Evolutionary conservation across 2,329 filamentous ascomycete genomes (phyloP), one percentile per base, ranked within the genome.

Genomic region (Thermoascus crustaceus): DNA sequence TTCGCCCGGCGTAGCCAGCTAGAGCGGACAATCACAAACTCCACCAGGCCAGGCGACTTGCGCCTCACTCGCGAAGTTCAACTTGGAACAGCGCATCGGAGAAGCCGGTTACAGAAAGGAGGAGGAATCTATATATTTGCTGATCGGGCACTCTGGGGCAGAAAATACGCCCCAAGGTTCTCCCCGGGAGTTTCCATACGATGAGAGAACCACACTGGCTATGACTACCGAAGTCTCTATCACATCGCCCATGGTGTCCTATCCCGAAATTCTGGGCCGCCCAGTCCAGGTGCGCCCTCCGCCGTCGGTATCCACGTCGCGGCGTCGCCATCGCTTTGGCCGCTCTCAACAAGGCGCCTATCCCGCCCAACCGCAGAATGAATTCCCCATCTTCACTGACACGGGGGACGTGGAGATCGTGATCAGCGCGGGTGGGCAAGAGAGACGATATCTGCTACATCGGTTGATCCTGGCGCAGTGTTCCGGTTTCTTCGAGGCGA

Each of bases 341-440:
- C 81, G 85, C 43, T 91, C 85, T 31, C 84, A 91, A 55, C 77
- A 82, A 50, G 85, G 85, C 39, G 80, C 80, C 42, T 67, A 72
- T 21, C 74, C 76, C 11, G 79, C 81, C 53, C 65, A 77, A 16
- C 75, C 83, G 26, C 82, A 84, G 55, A 95, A 95, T 57, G 88
- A 95, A 58, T 96, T 95, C 50, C 89, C 89, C 14, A 68, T 93
- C 54, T 96, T 95, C 62, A 80, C 79, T 32, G 81, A 88, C 50
- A 89, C 84, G 23, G 89, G 89, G 54, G 88, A 96, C 61, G 86
- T 95, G 52, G 89, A 96, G 63, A 87, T 96, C 43, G 55, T 89
- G 37, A 75, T 95, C 51, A 75, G 72, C 53, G 73, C 76, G 9
- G 74, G 82, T 35, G 47, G 76, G 42, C 77, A 79, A 54, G 82